phyloP scores from a whole-genome alignment of 177 flowering plant species.

The Viscum album region DNA sequence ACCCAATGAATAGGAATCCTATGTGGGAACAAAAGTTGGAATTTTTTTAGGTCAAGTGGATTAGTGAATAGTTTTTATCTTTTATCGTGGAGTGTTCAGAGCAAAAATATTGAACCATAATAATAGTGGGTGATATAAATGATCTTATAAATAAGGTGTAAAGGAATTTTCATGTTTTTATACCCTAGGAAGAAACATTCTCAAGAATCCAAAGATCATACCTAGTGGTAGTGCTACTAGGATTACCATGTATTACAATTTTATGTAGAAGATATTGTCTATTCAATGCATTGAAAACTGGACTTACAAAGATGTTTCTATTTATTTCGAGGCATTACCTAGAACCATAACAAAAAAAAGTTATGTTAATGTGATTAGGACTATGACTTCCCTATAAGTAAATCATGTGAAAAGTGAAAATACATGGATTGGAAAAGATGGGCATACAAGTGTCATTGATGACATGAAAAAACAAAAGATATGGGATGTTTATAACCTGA shows the following conservation, averaged over 20 bases:
- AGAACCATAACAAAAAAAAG: conserved; percentile 89
- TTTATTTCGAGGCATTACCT: conserved; percentile 95
- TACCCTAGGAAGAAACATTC: conserved; percentile 39
- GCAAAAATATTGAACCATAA: conserved; percentile 89
- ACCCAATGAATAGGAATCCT: conserved; percentile 92
- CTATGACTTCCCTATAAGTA: conserved; percentile 91
- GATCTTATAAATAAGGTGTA: conserved; percentile 95
- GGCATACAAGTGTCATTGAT: conserved; percentile 66
- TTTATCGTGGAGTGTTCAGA: conserved; percentile 85
- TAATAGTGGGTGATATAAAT: conserved; percentile 87
- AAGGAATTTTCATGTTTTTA: no score
- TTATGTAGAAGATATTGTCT: conserved; percentile 89
- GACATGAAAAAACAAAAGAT: conserved; percentile 89
- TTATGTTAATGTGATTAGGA: conserved; percentile 88
- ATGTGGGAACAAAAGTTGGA: conserved; percentile 88
- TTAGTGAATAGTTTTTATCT: conserved; percentile 88
- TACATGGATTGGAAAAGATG: conserved; percentile 91
- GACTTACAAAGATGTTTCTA: conserved; percentile 98
- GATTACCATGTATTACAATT: conserved; percentile 75
- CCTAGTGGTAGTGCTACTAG: conserved; percentile 98
- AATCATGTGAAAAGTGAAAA: conserved; percentile 98
- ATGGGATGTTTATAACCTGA: conserved; percentile 91
- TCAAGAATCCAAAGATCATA: conserved; percentile 86
- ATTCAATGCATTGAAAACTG: conserved; percentile 94
- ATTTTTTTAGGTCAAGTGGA: conserved; percentile 86